Base-by-base conservation (phyloP, 1,139 yeast genomes). In the Taphrina confusa region DNA sequence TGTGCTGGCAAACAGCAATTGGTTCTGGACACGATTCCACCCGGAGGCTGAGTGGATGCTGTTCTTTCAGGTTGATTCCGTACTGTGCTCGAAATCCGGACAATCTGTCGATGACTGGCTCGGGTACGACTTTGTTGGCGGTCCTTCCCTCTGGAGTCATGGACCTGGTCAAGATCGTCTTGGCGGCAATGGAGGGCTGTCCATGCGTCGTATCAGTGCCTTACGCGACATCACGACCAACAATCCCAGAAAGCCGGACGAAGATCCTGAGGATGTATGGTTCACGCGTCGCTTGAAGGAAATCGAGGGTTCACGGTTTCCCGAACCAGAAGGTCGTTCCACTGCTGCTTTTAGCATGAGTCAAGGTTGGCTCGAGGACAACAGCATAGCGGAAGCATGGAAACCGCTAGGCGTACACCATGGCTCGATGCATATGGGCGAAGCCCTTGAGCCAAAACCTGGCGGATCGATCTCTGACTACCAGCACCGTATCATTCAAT, bases 11-110 rank as follows among this genome's bases (percentile, higher is more conserved):
- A 47, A 47, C 20, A 31, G 37, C 25, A 47, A 47, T 47, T 54
- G 58, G 58, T 54, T 42, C 51, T 54, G 58, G 58, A 34, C 39
- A 5, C 51, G 36, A 20, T 46, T 42, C 40, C 51, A 54, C 25
- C 36, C 58, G 3, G 20, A 16, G 16, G 58, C 58, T 23, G 58
- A 54, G 9, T 54, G 58, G 58, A 54, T 54, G 58, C 27, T 54
- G 40, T 54, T 54, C 51, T 54, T 54, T 22, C 58, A 54, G 27
- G 31, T 37, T 12, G 58, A 54, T 27, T 16, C 47, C 23, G 31
- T 54, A 8, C 44, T 54, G 18, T 54, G 58, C 20, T 33, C 58
- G 4, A 46, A 25, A 20, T 42, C 58, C 16, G 30, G 34, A n/a
- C 44, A 44, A 25, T 44, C 51, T 5, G 51, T 44, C 14, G 58